Base-by-base conservation (phyloP, 2,329 filamentous ascomycete genomes). In the Stachybotrys echinatus region DNA sequence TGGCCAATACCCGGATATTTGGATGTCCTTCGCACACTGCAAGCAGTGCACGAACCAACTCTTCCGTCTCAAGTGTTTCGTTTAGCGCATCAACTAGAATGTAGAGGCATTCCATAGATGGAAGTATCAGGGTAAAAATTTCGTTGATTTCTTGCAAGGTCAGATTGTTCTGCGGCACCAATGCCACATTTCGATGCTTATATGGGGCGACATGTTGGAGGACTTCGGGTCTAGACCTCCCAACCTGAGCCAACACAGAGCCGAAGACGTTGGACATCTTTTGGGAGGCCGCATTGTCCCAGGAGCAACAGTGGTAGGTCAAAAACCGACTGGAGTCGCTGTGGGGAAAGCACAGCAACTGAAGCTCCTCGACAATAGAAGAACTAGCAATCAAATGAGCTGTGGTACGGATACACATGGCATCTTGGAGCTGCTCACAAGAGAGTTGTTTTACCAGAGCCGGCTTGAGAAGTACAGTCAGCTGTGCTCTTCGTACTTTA, bases 401-500 rank as follows among this genome's bases (percentile, higher is more conserved):
- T 27, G 40, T 19, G 14, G 27, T 14, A 34, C 2, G 27, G n/a
- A 10, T 34, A 34, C 14, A 14, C 10, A 34, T 3, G 27, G 27
- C 27, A 34, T 5, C 10, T 34, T 10, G 3, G 27, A 5, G 27
- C 27, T 10, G 5, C 27, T 34, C 52, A 58, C 58, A 61, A 64
- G 2, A 64, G 51, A 5, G 58, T 56, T 3, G 62, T 64, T 47
- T 65, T 65, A 6, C 61, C 59, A 1, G 61, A 59, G 12, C 61
- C 62, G 38, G 62, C 58, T 61, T 17, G 34, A 19, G 12, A 46
- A 37, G 10, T 37, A 27, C 27, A 14, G n/a, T n/a, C n/a, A n/a
- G n/a, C n/a, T n/a, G n/a, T n/a, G n/a, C n/a, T n/a, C n/a, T n/a
- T n/a, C n/a, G n/a, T n/a, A n/a, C n/a, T n/a, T n/a, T n/a, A n/a